Evolutionary conservation across 305 asterid species (phyloP).

Genomic region (Caryopteris hybrid): DNA sequence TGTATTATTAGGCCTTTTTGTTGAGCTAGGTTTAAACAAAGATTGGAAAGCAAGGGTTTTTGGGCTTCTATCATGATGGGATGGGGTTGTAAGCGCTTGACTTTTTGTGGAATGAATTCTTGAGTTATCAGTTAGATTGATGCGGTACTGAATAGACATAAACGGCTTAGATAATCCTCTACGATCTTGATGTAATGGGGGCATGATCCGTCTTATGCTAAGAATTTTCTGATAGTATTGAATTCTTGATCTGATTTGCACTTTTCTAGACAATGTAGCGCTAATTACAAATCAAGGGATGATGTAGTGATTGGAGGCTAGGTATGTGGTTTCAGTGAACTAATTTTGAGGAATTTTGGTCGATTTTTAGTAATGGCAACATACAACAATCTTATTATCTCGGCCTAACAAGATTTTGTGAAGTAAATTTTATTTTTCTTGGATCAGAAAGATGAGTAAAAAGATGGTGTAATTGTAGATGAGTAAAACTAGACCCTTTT

Average conservation of each 20-base stretch:
- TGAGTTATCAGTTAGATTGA: neutral
- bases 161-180: too few species aligned
- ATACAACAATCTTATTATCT: neutral
- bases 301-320: neutral
- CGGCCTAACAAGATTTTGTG: slow-evolving; percentile 11
- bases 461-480: neutral
- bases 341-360: neutral
- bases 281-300: neutral
- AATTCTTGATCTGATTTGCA: neutral
- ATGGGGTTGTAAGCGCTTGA: neutral
- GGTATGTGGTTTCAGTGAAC: neutral
- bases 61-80: neutral
- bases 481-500: slow-evolving; percentile 11
- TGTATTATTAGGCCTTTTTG: slow-evolving; percentile 6
- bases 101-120: neutral
- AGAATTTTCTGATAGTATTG: neutral
- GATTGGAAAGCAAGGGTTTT: slow-evolving; percentile 17
- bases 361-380: neutral
- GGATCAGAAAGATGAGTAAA: slow-evolving; percentile 7
- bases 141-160: neutral
- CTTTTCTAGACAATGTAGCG: neutral
- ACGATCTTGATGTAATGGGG: neutral
- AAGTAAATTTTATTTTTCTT: neutral
- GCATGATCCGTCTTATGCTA: too few species aligned
- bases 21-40: slow-evolving; percentile 3